Evolutionary conservation across 2,329 filamentous ascomycete genomes (phyloP).

Genomic region (Huntiella savannae): DNA sequence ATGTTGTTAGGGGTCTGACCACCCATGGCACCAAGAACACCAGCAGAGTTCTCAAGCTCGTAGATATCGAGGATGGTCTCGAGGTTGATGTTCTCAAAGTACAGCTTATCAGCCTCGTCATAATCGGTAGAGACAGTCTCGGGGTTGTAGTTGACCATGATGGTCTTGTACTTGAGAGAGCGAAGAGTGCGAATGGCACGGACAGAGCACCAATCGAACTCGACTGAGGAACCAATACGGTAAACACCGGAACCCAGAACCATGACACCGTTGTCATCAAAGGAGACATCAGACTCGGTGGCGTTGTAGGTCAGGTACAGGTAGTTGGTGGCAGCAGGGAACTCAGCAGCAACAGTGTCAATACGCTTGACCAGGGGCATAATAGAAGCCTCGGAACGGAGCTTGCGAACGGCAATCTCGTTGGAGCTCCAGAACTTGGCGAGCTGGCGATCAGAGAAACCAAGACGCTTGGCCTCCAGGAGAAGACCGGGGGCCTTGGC

Average conservation of each 20-base stretch:
- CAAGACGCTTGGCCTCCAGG: constrained; percentile 74
- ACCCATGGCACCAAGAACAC: constrained; percentile 88
- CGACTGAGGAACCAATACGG: constrained; percentile 90
- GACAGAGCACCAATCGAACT: constrained; percentile 98
- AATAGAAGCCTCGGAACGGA: constrained; percentile 72
- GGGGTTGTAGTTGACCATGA: constrained; percentile 91
- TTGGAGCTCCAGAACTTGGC: constrained; percentile 90
- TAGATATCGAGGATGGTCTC: constrained; percentile 91
- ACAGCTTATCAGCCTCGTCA: constrained; percentile 82
- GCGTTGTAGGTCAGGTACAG: constrained; percentile 94
- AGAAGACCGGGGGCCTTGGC: constrained; percentile 46
- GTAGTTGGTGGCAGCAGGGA: constrained; percentile 88
- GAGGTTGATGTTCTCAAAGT: constrained; percentile 88
- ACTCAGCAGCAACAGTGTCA: constrained; percentile 93
- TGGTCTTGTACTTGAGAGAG: constrained; percentile 69
- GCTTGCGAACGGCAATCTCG: constrained; percentile 69
- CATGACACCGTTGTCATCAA: constrained; percentile 86
- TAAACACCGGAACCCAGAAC: constrained; percentile 92
- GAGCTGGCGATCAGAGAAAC: constrained; percentile 84
- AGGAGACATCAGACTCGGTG: constrained; percentile 61
- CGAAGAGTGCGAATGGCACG: constrained; percentile 80
- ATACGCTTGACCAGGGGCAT: constrained; percentile 92
- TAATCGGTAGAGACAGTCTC: constrained; percentile 84
- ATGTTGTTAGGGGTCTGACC: constrained; percentile 98
- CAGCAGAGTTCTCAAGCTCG: constrained; percentile 61